Evolutionary conservation across 331 rosid species (phyloP).

Genomic region (Stylosanthes scabra): DNA sequence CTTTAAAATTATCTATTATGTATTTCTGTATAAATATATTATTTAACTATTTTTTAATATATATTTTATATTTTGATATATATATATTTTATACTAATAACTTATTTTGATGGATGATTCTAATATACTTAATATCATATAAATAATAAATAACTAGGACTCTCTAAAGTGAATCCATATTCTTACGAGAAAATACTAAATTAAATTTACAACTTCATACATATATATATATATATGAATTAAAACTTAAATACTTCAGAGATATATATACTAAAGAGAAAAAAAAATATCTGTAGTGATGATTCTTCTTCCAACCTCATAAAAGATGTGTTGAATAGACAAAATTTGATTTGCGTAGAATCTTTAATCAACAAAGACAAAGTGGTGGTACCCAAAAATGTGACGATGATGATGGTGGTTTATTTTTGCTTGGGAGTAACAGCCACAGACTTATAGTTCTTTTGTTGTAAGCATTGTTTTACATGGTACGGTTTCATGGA

Average conservation of each 20-base stretch:
- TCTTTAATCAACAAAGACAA: constrained; percentile 10
- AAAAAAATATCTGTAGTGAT: neutral
- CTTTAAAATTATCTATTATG: too few species aligned
- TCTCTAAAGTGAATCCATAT: neutral
- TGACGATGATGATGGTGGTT: constrained; percentile 13
- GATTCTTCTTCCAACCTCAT: neutral
- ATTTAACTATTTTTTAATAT: too few species aligned
- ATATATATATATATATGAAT: too few species aligned
- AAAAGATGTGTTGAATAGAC: neutral
- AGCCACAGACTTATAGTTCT: constrained; percentile 32
- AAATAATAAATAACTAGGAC: too few species aligned
- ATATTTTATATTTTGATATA: too few species aligned
- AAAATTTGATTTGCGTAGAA: neutral
- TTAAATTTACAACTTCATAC: neutral
- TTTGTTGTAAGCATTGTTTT: constrained; percentile 42
- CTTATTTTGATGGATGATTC: too few species aligned
- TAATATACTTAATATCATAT: too few species aligned
- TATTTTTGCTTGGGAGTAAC: constrained; percentile 31
- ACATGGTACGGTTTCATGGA: neutral
- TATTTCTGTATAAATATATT: too few species aligned
- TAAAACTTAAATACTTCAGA: too few species aligned
- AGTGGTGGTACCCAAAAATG: constrained; percentile 16
- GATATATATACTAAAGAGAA: too few species aligned
- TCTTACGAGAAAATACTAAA: neutral
- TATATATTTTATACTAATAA: too few species aligned